These are phyloP conservation scores for Orbilia oligospora DNA, from an alignment of 2,329 filamentous ascomycete genomes.

Conservation along the genomic window DNA sequence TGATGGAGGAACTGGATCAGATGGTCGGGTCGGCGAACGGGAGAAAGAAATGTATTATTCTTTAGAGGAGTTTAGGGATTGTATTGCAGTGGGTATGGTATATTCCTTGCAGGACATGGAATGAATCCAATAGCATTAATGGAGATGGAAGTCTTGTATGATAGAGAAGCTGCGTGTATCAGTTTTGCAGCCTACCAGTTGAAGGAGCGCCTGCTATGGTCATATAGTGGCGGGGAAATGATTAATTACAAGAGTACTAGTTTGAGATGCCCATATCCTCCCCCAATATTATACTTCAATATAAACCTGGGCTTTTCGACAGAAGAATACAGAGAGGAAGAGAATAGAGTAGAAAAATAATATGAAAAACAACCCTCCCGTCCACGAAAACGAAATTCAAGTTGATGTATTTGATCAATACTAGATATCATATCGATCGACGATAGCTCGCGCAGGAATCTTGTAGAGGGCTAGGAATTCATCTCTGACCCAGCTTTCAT, in stretches of 20 bases:
- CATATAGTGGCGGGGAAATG: no score
- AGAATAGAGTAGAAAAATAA: no score
- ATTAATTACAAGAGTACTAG: no score
- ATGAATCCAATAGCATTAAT: neutral
- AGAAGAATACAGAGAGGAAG: no score
- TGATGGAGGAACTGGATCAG: slow-evolving; percentile 10
- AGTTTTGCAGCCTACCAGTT: neutral
- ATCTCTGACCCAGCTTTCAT: neutral
- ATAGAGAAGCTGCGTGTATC: neutral
- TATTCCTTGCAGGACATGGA: neutral
- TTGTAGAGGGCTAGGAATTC: slow-evolving; percentile 41
- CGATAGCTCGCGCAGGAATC: slow-evolving; percentile 31
- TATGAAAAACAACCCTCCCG: neutral
- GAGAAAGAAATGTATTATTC: slow-evolving; percentile 31
- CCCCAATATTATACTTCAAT: no score
- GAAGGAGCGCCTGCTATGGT: no score
- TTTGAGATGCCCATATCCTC: no score
- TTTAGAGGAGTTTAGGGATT: neutral
- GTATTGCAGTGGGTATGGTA: neutral
- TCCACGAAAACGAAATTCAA: neutral
- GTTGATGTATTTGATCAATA: no score
- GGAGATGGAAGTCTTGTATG: neutral
- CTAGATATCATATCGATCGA: no score
- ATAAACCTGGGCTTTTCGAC: no score
- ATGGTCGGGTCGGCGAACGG: neutral